phyloP scores from a whole-genome alignment of 2,329 filamentous ascomycete genomes.

The Helotiales sp. region DNA sequence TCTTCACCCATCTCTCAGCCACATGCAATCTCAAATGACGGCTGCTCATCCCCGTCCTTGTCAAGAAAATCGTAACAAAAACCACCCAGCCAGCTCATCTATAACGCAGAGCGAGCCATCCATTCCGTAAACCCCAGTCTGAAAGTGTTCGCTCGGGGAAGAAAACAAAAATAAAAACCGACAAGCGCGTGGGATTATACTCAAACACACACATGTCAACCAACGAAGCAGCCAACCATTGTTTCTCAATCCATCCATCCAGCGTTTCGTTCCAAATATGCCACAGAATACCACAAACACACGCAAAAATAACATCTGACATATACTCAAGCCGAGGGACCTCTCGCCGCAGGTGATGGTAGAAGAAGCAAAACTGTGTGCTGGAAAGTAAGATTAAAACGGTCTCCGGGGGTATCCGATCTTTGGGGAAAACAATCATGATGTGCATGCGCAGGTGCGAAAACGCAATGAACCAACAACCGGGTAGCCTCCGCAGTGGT shows the following conservation, averaged over 20 bases:
- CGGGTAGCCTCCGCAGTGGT: slow-evolving; percentile 5
- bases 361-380: slow-evolving; percentile 18
- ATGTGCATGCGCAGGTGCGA: slow-evolving; percentile 13
- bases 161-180: neutral
- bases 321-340: slow-evolving; percentile 20
- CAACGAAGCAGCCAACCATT: neutral
- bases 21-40: too few species aligned
- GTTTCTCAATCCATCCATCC: slow-evolving; percentile 11
- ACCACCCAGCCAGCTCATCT: neutral
- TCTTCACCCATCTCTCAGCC: neutral
- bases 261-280: slow-evolving; percentile 8
- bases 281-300: slow-evolving; percentile 14
- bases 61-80: neutral
- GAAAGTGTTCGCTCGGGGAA: neutral
- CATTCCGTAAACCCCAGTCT: neutral
- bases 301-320: slow-evolving; percentile 1
- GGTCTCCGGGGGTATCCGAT: slow-evolving; percentile 37
- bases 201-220: slow-evolving; percentile 15
- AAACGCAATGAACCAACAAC: slow-evolving; percentile 12
- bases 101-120: neutral
- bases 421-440: slow-evolving; percentile 29
- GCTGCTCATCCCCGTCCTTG: neutral
- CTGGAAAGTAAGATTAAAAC: slow-evolving; percentile 22
- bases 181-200: slow-evolving; percentile 12
- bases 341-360: neutral